Evolutionary conservation across 23 red algal species (phyloP).

Genomic region (Gracilaria gracilis): DNA sequence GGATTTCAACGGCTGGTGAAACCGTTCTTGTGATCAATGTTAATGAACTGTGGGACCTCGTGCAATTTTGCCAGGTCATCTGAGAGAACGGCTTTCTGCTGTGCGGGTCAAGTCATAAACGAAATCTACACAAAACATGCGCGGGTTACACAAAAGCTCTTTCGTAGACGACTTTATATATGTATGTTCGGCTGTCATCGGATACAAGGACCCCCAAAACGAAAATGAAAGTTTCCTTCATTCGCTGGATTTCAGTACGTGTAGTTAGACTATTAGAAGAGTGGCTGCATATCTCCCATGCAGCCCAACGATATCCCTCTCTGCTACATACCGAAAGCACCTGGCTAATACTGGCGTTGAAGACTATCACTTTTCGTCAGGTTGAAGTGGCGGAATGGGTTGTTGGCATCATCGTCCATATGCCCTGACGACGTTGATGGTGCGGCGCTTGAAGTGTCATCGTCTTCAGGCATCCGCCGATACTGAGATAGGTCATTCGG

Average conservation of each 20-base stretch:
- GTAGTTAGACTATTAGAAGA: constrained; percentile 40
- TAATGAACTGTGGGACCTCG: no score
- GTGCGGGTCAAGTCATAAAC: no score
- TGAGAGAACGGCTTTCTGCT: no score
- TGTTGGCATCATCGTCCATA: constrained; percentile 49
- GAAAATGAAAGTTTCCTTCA: constrained; percentile 36
- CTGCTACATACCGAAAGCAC: constrained; percentile 23
- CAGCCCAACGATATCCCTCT: constrained; percentile 15
- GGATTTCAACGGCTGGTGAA: no score
- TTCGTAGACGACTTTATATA: background rate
- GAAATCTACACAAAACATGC: no score
- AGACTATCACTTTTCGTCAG: constrained; percentile 40
- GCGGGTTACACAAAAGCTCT: no score
- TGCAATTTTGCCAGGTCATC: no score
- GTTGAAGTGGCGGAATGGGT: constrained; percentile 88
- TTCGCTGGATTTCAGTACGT: constrained; percentile 17
- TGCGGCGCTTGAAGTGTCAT: constrained; percentile 20
- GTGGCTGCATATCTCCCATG: constrained; percentile 22
- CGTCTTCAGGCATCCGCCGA: constrained; percentile 60
- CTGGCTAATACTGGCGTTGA: constrained; percentile 60
- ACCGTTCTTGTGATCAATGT: no score
- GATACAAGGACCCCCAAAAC: constrained; percentile 34
- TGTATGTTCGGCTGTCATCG: background rate
- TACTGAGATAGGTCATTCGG: constrained; percentile 85
- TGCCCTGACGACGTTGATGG: background rate